Conservation (phyloP, 495 filamentous ascomycete genomes). For the Pseudotulostoma volvatum region DNA sequence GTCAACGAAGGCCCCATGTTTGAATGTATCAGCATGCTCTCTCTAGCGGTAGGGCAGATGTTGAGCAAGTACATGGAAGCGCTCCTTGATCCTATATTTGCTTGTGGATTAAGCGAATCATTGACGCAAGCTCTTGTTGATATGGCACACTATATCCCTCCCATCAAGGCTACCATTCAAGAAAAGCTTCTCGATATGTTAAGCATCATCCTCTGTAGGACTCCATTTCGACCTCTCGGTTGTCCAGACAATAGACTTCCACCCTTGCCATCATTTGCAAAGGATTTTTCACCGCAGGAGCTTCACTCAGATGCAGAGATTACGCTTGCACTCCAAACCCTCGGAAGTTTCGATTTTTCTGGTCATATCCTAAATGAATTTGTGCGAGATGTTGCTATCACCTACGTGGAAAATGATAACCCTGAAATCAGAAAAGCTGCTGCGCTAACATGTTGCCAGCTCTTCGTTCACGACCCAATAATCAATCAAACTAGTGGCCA, state of each 20-base stretch:
- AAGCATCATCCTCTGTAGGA: constrained; percentile 80
- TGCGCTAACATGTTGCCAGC: constrained; percentile 90
- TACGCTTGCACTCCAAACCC: constrained; percentile 75
- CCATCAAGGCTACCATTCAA: constrained; percentile 81
- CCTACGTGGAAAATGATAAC: constrained; percentile 91
- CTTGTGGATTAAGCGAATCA: constrained; percentile 80
- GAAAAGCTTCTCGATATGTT: constrained; percentile 88
- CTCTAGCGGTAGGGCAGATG: constrained; percentile 85
- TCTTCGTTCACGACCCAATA: constrained; percentile 91
- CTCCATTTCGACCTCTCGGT: constrained; percentile 79
- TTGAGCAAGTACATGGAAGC: constrained; percentile 97
- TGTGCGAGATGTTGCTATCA: constrained; percentile 93
- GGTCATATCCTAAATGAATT: constrained; percentile 95
- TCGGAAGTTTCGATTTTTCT: constrained; percentile 93
- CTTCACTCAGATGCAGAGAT: constrained; percentile 69
- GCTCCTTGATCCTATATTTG: constrained; percentile 88
- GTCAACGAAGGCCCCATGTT: constrained; percentile 86
- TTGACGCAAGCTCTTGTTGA: constrained; percentile 90
- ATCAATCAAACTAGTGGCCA: constrained; percentile 95
- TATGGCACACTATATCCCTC: constrained; percentile 97
- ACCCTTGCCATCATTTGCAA: constrained; percentile 60
- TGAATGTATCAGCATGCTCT: constrained; percentile 91
- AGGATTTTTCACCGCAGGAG: constrained; percentile 58
- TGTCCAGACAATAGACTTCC: constrained; percentile 57
- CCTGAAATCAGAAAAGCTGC: constrained; percentile 86